Percentiles rank a stretch among this genome's conserved stretches.
These are phyloP conservation scores for Pichia scutulata DNA, from an alignment of 805 yeast species.

Conservation along the genomic window DNA sequence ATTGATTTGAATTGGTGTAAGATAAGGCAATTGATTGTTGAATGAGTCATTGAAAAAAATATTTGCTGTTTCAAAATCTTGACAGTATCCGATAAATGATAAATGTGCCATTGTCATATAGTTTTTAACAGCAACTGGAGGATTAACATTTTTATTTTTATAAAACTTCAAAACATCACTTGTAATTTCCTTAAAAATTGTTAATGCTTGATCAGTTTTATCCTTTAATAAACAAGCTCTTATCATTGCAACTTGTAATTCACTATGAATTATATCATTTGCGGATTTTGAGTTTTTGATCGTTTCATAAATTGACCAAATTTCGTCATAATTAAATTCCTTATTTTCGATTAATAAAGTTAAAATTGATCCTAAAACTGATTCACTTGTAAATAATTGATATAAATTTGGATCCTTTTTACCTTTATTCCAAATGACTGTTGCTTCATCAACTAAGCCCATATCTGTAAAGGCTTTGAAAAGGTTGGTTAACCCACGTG, in stretches of 20 bases:
- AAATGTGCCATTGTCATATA: constrained; percentile 69
- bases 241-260: constrained; percentile 62
- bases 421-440: constrained; percentile 59
- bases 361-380: constrained; percentile 59
- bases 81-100: constrained; percentile 68
- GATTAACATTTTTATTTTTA: constrained; percentile 13
- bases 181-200: constrained; percentile 52
- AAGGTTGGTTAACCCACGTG: constrained; percentile 48
- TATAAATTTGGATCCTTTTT: constrained; percentile 35
- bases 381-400: constrained; percentile 46
- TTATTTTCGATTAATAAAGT: constrained; percentile 59
- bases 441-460: constrained; percentile 51
- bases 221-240: constrained; percentile 60
- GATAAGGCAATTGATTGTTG: constrained; percentile 60
- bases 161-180: constrained; percentile 34
- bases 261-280: constrained; percentile 28
- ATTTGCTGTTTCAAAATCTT: constrained; percentile 60
- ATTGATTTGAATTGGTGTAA: constrained; percentile 63
- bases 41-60: constrained; percentile 69
- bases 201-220: constrained; percentile 55
- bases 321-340: constrained; percentile 50
- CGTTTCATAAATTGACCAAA: constrained; percentile 43
- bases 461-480: constrained; percentile 53
- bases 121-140: constrained; percentile 32
- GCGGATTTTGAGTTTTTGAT: constrained; percentile 23